These are phyloP conservation scores for Hevea brasiliensis DNA, from an alignment of 345 rosid species.

Conservation along the genomic window DNA sequence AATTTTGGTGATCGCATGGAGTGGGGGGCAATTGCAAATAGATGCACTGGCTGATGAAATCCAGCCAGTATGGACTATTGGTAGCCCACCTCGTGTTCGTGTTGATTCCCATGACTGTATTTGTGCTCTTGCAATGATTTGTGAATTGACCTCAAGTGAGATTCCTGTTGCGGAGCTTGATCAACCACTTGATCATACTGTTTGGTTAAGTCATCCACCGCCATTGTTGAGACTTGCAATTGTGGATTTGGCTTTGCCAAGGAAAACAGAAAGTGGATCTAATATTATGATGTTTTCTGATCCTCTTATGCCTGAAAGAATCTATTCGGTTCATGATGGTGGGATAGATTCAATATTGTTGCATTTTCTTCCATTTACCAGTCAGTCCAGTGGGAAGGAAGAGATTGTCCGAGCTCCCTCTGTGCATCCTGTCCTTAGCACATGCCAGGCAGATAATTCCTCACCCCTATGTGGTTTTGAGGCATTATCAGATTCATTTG, in stretches of 20 bases:
- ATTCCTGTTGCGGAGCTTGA: too few relatives aligned
- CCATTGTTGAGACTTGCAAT: constrained; percentile 85
- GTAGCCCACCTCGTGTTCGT: constrained; percentile 71
- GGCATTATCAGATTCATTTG: constrained; percentile 89
- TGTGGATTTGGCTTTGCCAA: constrained; percentile 88
- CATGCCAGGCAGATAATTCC: constrained; percentile 69
- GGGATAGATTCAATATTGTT: too few relatives aligned
- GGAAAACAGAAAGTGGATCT: constrained; percentile 43
- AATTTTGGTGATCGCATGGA: constrained; percentile 91
- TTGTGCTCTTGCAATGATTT: constrained; percentile 86
- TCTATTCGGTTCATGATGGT: constrained; percentile 72
- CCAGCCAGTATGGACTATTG: constrained; percentile 86
- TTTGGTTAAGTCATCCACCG: constrained; percentile 90
- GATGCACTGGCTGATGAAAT: constrained; percentile 97
- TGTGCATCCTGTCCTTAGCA: constrained; percentile 80
- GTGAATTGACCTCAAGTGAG: constrained; percentile 57
- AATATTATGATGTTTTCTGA: constrained; percentile 58
- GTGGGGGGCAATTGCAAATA: constrained; percentile 89
- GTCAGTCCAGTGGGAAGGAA: constrained; percentile 70
- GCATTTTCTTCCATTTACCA: constrained; percentile 94
- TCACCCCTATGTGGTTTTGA: constrained; percentile 54
- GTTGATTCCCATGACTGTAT: constrained; percentile 55
- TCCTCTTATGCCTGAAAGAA: constrained; percentile 81
- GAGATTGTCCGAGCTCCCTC: constrained; percentile 70
- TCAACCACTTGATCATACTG: too few relatives aligned